Conservation (phyloP, 192 early-diverging fungal genomes). For the Podila verticillata region DNA sequence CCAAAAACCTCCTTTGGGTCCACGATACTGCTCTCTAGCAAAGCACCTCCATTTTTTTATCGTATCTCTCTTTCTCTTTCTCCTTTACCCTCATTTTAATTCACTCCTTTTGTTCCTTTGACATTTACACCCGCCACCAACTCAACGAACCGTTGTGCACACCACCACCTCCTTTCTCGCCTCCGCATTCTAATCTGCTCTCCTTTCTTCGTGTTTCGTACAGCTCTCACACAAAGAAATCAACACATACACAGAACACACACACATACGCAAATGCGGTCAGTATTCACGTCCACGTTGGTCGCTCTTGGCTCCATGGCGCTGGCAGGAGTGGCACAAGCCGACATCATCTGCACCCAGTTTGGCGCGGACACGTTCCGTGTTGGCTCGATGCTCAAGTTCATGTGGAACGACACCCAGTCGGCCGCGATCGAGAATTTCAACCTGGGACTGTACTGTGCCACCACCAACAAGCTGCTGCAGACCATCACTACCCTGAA, state of each 20-base stretch:
- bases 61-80: background rate
- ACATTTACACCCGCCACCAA: background rate
- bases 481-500: constrained; percentile 26
- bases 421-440: constrained; percentile 15
- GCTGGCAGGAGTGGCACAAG: background rate
- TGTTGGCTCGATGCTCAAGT: constrained; percentile 19
- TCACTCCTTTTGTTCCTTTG: background rate
- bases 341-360: constrained; percentile 22
- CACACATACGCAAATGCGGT: background rate
- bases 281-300: background rate
- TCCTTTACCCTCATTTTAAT: background rate
- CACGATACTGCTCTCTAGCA: no score
- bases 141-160: background rate
- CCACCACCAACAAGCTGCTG: constrained; percentile 11
- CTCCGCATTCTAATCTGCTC: no score
- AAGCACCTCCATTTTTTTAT: background rate
- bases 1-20: no score
- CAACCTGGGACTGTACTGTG: constrained; percentile 27
- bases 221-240: background rate
- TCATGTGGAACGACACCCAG: constrained; percentile 22
- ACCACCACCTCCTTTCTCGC: background rate
- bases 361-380: constrained; percentile 24
- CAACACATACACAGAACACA: background rate
- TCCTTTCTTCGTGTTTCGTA: no score
- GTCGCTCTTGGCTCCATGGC: background rate